Evolutionary conservation across 345 rosid species (phyloP).

Genomic region (Mercurialis annua): DNA sequence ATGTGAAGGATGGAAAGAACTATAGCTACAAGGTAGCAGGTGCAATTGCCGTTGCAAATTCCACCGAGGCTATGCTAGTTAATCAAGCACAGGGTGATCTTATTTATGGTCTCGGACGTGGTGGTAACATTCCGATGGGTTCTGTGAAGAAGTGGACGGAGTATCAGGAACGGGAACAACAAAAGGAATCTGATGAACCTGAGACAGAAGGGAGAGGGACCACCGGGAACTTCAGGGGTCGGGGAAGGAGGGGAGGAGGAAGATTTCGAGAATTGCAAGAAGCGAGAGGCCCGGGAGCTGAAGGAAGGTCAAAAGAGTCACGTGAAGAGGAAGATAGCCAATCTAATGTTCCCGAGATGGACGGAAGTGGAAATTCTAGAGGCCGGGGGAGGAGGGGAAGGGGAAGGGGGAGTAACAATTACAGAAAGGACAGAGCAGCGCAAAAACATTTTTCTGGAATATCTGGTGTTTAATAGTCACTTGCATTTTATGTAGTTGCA

Average conservation of each 20-base stretch:
- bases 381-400: constrained; percentile 48
- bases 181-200: constrained; percentile 20
- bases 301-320: constrained; percentile 10
- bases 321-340: constrained; percentile 30
- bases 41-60: constrained; percentile 72
- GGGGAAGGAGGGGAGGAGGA: constrained; percentile 51
- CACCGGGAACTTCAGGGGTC: constrained; percentile 34
- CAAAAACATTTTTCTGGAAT: constrained; percentile 68
- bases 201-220: constrained; percentile 36
- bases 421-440: constrained; percentile 71
- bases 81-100: constrained; percentile 56
- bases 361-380: constrained; percentile 33
- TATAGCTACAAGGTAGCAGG: constrained; percentile 90
- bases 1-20: constrained; percentile 92
- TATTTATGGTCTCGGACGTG: constrained; percentile 83
- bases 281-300: constrained; percentile 37
- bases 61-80: constrained; percentile 62
- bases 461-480: constrained; percentile 41
- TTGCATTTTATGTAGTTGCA: neutral
- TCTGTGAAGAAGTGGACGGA: constrained; percentile 65
- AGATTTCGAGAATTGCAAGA: constrained; percentile 24
- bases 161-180: constrained; percentile 20
- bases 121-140: constrained; percentile 83
- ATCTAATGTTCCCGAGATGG: constrained; percentile 28
- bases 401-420: constrained; percentile 50